Evolutionary conservation across 768 basidiomycete genomes (phyloP).

Genomic region (Naganishia antarctica): DNA sequence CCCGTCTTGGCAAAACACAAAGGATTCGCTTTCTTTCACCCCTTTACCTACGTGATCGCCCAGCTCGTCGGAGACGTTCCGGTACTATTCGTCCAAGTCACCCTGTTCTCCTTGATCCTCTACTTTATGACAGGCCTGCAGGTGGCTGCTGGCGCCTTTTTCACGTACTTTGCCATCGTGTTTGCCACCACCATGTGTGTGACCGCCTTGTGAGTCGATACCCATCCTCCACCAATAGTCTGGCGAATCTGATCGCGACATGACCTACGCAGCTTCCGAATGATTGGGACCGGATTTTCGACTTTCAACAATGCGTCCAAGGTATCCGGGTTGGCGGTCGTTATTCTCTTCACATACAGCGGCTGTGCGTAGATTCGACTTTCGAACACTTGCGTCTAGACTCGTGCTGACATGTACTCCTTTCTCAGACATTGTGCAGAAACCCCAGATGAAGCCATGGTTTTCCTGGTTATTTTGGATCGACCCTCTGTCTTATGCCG

Average conservation of each 20-base stretch:
- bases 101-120: slow-evolving; percentile 43
- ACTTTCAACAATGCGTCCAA: slow-evolving; percentile 46
- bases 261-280: slow-evolving; percentile 31
- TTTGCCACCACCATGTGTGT: slow-evolving; percentile 33
- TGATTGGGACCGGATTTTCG: slow-evolving; percentile 39
- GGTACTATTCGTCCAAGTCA: slow-evolving; percentile 44
- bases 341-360: slow-evolving; percentile 39
- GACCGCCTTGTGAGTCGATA: slow-evolving; percentile 33
- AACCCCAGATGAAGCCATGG: slow-evolving; percentile 44
- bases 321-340: slow-evolving; percentile 42
- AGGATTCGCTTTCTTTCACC: slow-evolving; percentile 41
- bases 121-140: slow-evolving; percentile 42
- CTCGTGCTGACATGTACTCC: slow-evolving; percentile 14
- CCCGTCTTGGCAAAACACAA: slow-evolving; percentile 47
- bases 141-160: slow-evolving; percentile 33
- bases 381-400: background rate
- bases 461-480: slow-evolving; percentile 47
- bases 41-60: slow-evolving; percentile 51
- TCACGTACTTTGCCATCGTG: slow-evolving; percentile 35
- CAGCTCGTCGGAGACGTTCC: slow-evolving; percentile 52
- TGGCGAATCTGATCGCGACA: background rate
- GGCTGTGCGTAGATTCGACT: background rate
- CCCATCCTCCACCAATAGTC: background rate
- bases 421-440: slow-evolving; percentile 40
- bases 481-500: slow-evolving; percentile 43